A percentile compares a stretch with the other conserved stretches of the same genome.
Conservation (phyloP, 1,284 basidiomycete genomes). For the Pseudozyma sp. region DNA sequence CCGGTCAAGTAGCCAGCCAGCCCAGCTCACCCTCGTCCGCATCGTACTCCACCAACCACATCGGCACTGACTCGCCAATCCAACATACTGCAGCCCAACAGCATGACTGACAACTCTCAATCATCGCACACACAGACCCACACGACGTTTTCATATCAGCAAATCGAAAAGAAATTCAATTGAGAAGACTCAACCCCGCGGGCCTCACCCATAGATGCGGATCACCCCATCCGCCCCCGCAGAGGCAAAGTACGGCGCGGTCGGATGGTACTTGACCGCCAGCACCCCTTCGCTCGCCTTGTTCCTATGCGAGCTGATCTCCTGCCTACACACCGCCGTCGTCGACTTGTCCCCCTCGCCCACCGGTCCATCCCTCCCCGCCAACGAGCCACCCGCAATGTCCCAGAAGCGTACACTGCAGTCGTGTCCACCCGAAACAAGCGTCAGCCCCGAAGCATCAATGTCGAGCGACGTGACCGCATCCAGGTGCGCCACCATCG, state of each 20-base stretch:
- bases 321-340: constrained; percentile 80
- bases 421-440: constrained; percentile 91
- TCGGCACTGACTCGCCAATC: too few species aligned
- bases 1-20: constrained; percentile 8
- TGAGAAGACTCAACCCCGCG: too few species aligned
- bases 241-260: constrained; percentile 87
- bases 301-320: constrained; percentile 83
- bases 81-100: too few species aligned
- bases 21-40: too few species aligned
- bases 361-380: constrained; percentile 15
- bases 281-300: constrained; percentile 89
- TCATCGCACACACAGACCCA: too few species aligned
- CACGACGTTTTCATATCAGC: too few species aligned
- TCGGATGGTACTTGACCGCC: constrained; percentile 84
- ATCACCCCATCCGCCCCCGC: constrained; percentile 95
- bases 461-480: constrained; percentile 90
- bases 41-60: too few species aligned
- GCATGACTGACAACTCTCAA: too few species aligned
- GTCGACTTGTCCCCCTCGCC: constrained; percentile 33
- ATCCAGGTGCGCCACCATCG: constrained; percentile 89
- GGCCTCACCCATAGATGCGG: constrained; percentile 75
- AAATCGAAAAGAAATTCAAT: too few species aligned
- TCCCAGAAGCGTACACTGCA: constrained; percentile 97
- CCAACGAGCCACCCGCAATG: constrained; percentile 73
- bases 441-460: constrained; percentile 84